Base-by-base conservation (phyloP, 352 stramenopile genomes). In the Elongisporangium prolatum region DNA sequence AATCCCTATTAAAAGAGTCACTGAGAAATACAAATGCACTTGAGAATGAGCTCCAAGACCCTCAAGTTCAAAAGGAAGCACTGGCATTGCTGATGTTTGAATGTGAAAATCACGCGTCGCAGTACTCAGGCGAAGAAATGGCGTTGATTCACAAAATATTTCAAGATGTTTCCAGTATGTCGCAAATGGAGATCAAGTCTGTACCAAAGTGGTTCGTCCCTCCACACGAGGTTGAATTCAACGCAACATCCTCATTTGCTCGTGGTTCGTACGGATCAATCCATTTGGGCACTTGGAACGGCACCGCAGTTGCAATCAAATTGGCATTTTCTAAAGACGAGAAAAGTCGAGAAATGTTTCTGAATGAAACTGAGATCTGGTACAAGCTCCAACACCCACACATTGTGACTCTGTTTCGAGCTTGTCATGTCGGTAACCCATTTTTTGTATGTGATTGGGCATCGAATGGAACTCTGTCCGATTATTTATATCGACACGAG, bases 311-410 rank as follows among this genome's bases (percentile, higher is more conserved):
- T 28, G 70, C 75, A n/a, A 49, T 83, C 59, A 83, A 79, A 55
- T 50, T 38, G 17, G 59, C 67, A 38, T 67, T 69, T 24, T 54
- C 61, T 25, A 63, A 73, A 21, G 56, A 37, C 21, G 59, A 60
- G 21, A 21, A 56, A 47, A 61, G 50, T 14, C 24, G 24, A 8
- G 24, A 34, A 8, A 8, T 34, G 11, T 77, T 78, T 50, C 54
- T 72, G 17, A 59, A 60, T 17, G 71, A 80, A 18, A 52, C 79
- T 6, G 22, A 65, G 34, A 51, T 77, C n/a, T 84, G 74, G 74
- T 55, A 25, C 5, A 37, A 22, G 10, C 50, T 80, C 0, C 38
- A 65, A 0, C 59, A 74, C 28, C 57, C 64, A 20, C 51, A 80
- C 47, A 66, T 84, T 18, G 17, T 84, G 18, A 54, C 70, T 22